phyloP scores from a whole-genome alignment of 352 stramenopile genomes.

The Phytophthora colocasiae region DNA sequence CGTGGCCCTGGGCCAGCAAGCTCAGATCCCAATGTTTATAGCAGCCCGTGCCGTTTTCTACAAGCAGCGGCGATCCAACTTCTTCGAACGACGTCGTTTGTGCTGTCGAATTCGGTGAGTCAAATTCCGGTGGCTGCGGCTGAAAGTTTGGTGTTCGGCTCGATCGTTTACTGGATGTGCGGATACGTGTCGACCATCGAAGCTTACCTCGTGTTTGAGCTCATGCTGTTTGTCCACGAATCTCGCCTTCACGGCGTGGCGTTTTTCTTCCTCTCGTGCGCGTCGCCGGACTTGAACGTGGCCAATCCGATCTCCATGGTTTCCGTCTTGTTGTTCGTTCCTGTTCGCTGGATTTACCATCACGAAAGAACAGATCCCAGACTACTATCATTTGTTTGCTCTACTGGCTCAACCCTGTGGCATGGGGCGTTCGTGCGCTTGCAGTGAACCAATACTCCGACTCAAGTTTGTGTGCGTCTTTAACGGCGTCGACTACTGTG shows the following conservation, averaged over 20 bases:
- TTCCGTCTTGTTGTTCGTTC: constrained; percentile 18
- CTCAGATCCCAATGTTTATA: constrained; percentile 59
- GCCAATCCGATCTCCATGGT: constrained; percentile 20
- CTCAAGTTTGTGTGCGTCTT: constrained; percentile 7
- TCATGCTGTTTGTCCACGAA: constrained; percentile 63
- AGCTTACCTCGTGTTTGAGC: constrained; percentile 29
- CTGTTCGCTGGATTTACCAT: constrained; percentile 14
- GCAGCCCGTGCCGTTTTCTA: constrained; percentile 45
- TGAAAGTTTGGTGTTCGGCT: constrained; percentile 57
- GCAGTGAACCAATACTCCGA: constrained; percentile 23
- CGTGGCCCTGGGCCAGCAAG: constrained; percentile 58
- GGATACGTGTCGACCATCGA: constrained; percentile 39
- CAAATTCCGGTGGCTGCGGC: constrained; percentile 4
- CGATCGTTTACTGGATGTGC: constrained; percentile 43
- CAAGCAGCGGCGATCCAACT: constrained; percentile 17
- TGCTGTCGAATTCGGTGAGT: constrained; percentile 11
- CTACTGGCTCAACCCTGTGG: constrained; percentile 17
- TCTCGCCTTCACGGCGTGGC: constrained; percentile 29
- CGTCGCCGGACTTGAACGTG: constrained; percentile 24
- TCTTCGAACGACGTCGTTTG: constrained; percentile 14
- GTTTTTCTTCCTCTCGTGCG: constrained; percentile 37
- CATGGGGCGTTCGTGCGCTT: constrained; percentile 10
- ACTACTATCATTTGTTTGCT: constrained; percentile 23
- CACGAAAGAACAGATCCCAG: constrained; percentile 19
- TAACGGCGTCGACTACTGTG: constrained; percentile 7